These are phyloP conservation scores for Ogataea thermomethanolica DNA, from an alignment of 805 yeast genomes.

Conservation along the genomic window DNA sequence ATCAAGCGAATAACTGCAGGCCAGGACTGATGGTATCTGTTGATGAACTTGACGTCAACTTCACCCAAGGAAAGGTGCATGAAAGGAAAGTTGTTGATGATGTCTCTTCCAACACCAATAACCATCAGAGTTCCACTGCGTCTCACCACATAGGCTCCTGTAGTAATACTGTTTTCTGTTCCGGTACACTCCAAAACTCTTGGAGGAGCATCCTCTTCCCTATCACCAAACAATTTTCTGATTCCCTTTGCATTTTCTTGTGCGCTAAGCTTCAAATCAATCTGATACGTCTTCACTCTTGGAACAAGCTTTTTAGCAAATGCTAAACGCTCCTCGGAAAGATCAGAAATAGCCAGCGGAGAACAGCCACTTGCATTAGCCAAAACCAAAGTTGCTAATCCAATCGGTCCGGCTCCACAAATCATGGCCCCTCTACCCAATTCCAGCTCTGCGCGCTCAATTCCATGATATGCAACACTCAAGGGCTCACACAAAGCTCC, in stretches of 20 bases:
- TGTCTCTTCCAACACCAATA: constrained; percentile 50
- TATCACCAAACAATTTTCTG: constrained; percentile 34
- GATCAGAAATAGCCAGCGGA: constrained; percentile 49
- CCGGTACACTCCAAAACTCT: constrained; percentile 55
- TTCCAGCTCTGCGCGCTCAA: constrained; percentile 42
- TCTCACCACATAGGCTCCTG: constrained; percentile 44
- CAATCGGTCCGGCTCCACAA: constrained; percentile 61
- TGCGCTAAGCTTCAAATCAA: constrained; percentile 31
- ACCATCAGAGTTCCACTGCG: constrained; percentile 46
- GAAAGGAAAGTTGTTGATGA: constrained; percentile 47
- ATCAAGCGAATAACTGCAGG: constrained; percentile 51
- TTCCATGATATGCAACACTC: constrained; percentile 52
- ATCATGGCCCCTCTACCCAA: constrained; percentile 47
- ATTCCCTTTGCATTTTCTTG: constrained; percentile 40
- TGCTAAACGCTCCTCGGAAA: constrained; percentile 40
- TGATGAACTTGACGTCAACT: constrained; percentile 47
- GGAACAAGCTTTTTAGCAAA: constrained; percentile 48
- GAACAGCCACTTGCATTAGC: constrained; percentile 52
- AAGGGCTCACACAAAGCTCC: constrained; percentile 58
- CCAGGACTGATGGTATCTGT: constrained; percentile 55
- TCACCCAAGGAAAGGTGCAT: constrained; percentile 53
- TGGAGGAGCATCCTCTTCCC: constrained; percentile 39
- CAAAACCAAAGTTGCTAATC: constrained; percentile 44
- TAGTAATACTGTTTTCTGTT: constrained; percentile 44
- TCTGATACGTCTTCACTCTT: constrained; percentile 42